Base-by-base conservation (phyloP, 208 protist species). In the Perkinsela sp. region DNA sequence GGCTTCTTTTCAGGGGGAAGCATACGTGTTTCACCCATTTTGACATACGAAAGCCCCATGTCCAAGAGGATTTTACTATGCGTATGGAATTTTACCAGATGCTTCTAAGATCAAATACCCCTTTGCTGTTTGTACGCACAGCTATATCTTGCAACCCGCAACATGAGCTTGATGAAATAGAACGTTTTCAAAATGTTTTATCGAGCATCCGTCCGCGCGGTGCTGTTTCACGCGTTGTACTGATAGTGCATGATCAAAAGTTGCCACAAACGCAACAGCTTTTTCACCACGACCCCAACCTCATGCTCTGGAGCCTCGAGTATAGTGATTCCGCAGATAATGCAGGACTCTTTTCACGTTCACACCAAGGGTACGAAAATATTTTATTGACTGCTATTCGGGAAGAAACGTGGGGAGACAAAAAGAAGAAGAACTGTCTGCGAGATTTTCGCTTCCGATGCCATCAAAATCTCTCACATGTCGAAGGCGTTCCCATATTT, bases 1-100 rank as follows among this genome's bases (percentile, higher is more conserved):
- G 80, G 79, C 69, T 89, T 22, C 73, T 88, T 22, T 90, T 90
- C 65, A 81, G 85, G 31, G 73, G 77, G 65, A 76, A 78, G 48
- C 82, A 90, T 75, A 79, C 79, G 6, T 88, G 83, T 68, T 86
- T 90, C 48, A 84, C 81, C 0, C 85, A 90, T 67, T 80, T 80
- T 48, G 78, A 90, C 66, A 57, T 90, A 6, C 40, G 40, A n/a
- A 57, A 57, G 40, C 40, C 13, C 40, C 6, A 6, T n/a, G 22
- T 57, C 6, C 40, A 57, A 22, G 13, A 57, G 22, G 40, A 57
- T 57, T 57, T 57, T 57, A 6, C 13, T 57, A 57, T n/a, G 13
- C 40, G 40, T n/a, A 57, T 57, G 40, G 40, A 6, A 57, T n/a
- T n/a, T 57, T 57, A 57, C 22, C 6, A 57, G 22, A 22, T 22